Conservation (phyloP, 1,284 basidiomycete genomes). For the Tylopilus orsonianus region DNA sequence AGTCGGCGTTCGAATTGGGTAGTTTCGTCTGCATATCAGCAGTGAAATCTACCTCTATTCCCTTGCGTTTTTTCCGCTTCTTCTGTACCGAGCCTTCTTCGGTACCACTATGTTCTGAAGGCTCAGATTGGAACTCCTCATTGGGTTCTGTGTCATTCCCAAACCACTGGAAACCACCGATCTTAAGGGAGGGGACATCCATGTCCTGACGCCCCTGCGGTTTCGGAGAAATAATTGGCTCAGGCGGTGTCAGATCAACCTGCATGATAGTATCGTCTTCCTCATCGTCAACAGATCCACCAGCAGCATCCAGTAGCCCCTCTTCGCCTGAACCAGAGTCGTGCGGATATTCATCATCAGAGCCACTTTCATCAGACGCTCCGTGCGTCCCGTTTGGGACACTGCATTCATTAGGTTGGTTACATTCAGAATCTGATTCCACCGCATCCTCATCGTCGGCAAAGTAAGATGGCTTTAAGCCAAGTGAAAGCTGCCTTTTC, state of each 20-base stretch:
- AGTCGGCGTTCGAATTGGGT: slow-evolving; percentile 93
- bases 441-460: slow-evolving; percentile 40
- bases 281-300: slow-evolving; percentile 34
- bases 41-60: slow-evolving; percentile 80
- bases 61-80: slow-evolving; percentile 67
- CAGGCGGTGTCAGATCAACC: slow-evolving; percentile 39
- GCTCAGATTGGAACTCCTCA: slow-evolving; percentile 37
- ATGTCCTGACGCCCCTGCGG: slow-evolving; percentile 16
- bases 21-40: slow-evolving; percentile 79
- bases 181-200: slow-evolving; percentile 42
- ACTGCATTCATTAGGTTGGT: slow-evolving; percentile 29
- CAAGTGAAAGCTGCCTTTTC: slow-evolving; percentile 82
- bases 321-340: slow-evolving; percentile 27
- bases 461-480: slow-evolving; percentile 91
- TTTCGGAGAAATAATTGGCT: slow-evolving; percentile 19
- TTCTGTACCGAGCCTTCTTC: slow-evolving; percentile 46
- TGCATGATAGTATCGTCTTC: slow-evolving; percentile 42
- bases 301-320: slow-evolving; percentile 21
- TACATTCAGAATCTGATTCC: slow-evolving; percentile 19
- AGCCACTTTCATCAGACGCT: slow-evolving; percentile 24
- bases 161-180: slow-evolving; percentile 75
- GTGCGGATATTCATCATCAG: slow-evolving; percentile 19
- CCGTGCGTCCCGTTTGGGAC: slow-evolving; percentile 27
- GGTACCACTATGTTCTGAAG: slow-evolving; percentile 50
- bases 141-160: slow-evolving; percentile 37